These are phyloP conservation scores for Aspergillus caelatus DNA, from an alignment of 2,329 filamentous ascomycete species.

Conservation along the genomic window DNA sequence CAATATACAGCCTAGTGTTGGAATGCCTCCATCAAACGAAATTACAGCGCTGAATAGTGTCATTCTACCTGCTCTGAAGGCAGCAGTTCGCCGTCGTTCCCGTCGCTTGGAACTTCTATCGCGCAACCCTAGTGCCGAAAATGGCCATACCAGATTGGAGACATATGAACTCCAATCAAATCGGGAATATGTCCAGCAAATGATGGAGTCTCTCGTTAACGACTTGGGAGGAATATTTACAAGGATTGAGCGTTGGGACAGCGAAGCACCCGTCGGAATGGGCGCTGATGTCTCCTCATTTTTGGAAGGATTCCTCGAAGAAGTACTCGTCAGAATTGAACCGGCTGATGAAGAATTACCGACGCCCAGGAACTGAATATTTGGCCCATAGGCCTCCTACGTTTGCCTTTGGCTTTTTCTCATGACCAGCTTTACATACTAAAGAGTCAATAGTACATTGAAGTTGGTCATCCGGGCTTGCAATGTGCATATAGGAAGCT, in stretches of 20 bases:
- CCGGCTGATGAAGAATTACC: slow-evolving; percentile 54
- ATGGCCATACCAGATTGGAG: slow-evolving; percentile 54
- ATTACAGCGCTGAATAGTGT: slow-evolving; percentile 88
- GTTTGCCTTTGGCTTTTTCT: not conserved
- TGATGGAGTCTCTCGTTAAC: slow-evolving; percentile 76
- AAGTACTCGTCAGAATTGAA: slow-evolving; percentile 89
- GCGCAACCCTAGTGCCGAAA: slow-evolving; percentile 46
- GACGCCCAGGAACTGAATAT: not conserved
- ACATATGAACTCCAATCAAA: slow-evolving; percentile 58
- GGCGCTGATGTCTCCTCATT: slow-evolving; percentile 86
- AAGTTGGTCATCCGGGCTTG: not conserved
- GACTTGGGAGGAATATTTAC: slow-evolving; percentile 82
- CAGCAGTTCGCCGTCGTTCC: slow-evolving; percentile 78
- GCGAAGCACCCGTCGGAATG: slow-evolving; percentile 87
- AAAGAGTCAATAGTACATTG: not conserved
- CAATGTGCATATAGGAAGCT: not conserved
- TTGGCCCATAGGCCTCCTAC: not conserved
- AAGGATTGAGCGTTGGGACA: slow-evolving; percentile 88
- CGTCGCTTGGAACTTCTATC: slow-evolving; percentile 55
- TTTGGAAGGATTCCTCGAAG: slow-evolving; percentile 88
- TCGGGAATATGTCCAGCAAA: slow-evolving; percentile 78
- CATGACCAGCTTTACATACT: not conserved
- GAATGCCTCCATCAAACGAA: slow-evolving; percentile 53
- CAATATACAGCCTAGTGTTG: slow-evolving; percentile 19
- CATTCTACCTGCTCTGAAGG: slow-evolving; percentile 88